Conservation (phyloP, 2,329 filamentous ascomycete species). For the Anthostomella pinea region DNA sequence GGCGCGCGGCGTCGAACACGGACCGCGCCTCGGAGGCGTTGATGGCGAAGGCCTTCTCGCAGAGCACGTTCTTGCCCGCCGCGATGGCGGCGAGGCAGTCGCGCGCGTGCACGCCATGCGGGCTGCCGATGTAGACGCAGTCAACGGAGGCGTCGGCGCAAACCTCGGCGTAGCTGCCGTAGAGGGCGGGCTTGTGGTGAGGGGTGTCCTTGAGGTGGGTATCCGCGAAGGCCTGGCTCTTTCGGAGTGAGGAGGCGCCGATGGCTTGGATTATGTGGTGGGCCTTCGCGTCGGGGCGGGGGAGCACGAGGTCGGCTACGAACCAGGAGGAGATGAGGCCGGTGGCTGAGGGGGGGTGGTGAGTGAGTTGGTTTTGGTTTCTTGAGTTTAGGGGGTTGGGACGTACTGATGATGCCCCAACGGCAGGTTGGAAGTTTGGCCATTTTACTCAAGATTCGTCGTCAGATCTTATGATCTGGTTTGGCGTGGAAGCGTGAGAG, state of each 20-base stretch:
- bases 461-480: no score
- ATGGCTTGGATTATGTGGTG: conserved; percentile 42
- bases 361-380: no score
- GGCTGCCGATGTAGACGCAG: conserved; percentile 45
- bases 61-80: conserved; percentile 42
- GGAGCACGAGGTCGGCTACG: conserved; percentile 39
- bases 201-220: conserved; percentile 25
- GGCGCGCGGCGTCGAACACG: conserved; percentile 38
- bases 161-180: conserved; percentile 38
- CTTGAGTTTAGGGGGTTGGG: not conserved
- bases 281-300: conserved; percentile 34
- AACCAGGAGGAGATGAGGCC: conserved; percentile 46
- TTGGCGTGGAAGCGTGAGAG: no score
- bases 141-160: conserved; percentile 42
- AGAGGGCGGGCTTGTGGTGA: conserved; percentile 31
- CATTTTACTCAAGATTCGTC: no score
- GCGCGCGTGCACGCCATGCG: conserved; percentile 42
- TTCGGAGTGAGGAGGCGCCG: conserved; percentile 38
- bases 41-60: conserved; percentile 45
- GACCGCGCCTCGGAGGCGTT: conserved; percentile 38
- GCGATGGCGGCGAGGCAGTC: conserved; percentile 42
- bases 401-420: not conserved
- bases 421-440: not conserved
- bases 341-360: no score
- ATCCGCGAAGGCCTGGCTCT: conserved; percentile 37